Evolutionary conservation across 2,329 filamentous ascomycete genomes (phyloP).

Genomic region (Clonostachys byssicola): DNA sequence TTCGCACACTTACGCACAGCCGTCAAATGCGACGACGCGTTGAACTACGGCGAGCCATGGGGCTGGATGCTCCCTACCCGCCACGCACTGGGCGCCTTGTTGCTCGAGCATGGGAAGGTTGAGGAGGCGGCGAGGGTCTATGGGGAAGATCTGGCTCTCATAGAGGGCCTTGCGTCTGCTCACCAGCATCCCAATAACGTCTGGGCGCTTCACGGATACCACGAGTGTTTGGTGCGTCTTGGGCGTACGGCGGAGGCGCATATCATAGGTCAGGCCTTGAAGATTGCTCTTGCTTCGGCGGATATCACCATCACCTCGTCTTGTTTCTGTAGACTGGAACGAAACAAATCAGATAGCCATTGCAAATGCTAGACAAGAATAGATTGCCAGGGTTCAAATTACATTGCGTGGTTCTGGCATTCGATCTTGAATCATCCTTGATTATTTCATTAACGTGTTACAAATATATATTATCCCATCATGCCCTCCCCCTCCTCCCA

Average conservation of each 20-base stretch:
- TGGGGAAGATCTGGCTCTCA: slow-evolving; percentile 51
- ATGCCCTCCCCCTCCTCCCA: too few species aligned
- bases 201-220: slow-evolving; percentile 66
- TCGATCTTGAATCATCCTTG: too few species aligned
- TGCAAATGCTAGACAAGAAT: too few species aligned
- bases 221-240: slow-evolving; percentile 56
- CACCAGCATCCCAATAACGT: slow-evolving; percentile 65
- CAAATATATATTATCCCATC: too few species aligned
- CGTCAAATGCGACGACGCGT: slow-evolving; percentile 49
- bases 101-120: slow-evolving; percentile 55
- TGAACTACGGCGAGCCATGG: slow-evolving; percentile 68
- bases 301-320: slow-evolving; percentile 50
- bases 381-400: too few species aligned
- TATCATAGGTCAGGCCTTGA: slow-evolving; percentile 33
- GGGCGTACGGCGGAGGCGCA: slow-evolving; percentile 32
- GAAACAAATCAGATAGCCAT: too few species aligned
- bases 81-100: slow-evolving; percentile 61
- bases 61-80: slow-evolving; percentile 69
- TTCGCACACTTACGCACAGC: slow-evolving; percentile 51
- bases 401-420: too few species aligned
- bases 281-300: slow-evolving; percentile 43
- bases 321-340: slow-evolving; percentile 20
- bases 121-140: slow-evolving; percentile 50
- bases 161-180: slow-evolving; percentile 51
- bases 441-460: too few species aligned